These are phyloP conservation scores for Xylaria sp. DNA, from an alignment of 2,329 filamentous ascomycete species.

Conservation along the genomic window DNA sequence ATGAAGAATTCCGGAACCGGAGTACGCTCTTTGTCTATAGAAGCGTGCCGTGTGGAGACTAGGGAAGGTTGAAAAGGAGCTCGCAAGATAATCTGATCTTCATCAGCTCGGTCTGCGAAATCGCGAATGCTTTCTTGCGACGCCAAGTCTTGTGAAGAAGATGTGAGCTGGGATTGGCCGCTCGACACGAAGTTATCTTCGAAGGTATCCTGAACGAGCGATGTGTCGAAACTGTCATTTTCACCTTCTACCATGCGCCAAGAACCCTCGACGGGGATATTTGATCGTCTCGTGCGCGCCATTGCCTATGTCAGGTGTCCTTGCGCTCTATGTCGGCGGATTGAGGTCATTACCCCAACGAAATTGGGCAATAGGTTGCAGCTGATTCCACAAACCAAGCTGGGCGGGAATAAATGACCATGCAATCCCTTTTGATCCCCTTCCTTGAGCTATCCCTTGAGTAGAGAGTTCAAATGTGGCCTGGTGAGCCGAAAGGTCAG, in stretches of 20 bases:
- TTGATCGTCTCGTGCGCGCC: slow-evolving; percentile 41
- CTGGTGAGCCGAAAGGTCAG: not conserved
- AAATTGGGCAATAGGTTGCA: not conserved
- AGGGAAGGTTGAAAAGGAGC: slow-evolving; percentile 67
- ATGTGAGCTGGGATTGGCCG: slow-evolving; percentile 61
- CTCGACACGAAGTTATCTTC: slow-evolving; percentile 57
- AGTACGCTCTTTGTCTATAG: slow-evolving; percentile 52
- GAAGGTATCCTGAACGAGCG: slow-evolving; percentile 59
- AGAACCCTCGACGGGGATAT: slow-evolving; percentile 62
- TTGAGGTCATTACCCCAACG: slow-evolving; percentile 3
- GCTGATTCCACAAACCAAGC: not conserved
- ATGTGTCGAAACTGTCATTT: slow-evolving; percentile 70
- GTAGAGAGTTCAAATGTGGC: not conserved
- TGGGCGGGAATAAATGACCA: not conserved
- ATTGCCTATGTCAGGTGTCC: slow-evolving; percentile 33
- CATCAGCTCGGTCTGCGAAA: slow-evolving; percentile 64
- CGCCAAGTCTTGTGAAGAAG: slow-evolving; percentile 55
- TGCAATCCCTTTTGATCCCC: not conserved
- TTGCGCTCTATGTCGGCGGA: not conserved
- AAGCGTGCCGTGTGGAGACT: slow-evolving; percentile 44
- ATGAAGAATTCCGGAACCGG: slow-evolving; percentile 66
- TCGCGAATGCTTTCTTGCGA: slow-evolving; percentile 68
- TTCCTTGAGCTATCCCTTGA: not conserved
- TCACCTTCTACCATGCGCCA: slow-evolving; percentile 71
- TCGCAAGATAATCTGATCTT: slow-evolving; percentile 65